Conservation (phyloP, 257 asterid species). For the Nicotiana obtusifolia region DNA sequence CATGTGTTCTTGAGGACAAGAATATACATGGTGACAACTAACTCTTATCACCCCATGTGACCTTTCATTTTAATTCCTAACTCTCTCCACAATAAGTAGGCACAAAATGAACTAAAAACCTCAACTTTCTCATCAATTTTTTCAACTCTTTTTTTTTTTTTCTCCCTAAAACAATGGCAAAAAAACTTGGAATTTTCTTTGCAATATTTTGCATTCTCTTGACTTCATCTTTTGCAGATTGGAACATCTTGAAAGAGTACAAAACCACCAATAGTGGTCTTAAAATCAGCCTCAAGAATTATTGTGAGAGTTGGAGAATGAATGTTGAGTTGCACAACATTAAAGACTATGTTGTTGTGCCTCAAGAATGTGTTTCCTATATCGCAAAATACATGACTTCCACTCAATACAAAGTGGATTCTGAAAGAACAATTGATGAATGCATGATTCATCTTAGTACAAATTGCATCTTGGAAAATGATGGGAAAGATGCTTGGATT, state of each 20-base stretch:
- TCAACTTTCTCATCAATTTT: neutral
- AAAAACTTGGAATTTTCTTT: slow-evolving; percentile 19
- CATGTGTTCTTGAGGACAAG: slow-evolving; percentile 9
- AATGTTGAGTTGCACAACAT: slow-evolving; percentile 70
- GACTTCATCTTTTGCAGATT: slow-evolving; percentile 39
- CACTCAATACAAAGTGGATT: slow-evolving; percentile 65
- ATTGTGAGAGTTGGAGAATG: slow-evolving; percentile 77
- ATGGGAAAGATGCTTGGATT: slow-evolving; percentile 62
- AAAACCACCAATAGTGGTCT: slow-evolving; percentile 24
- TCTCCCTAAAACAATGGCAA: slow-evolving; percentile 27
- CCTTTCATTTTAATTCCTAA: neutral
- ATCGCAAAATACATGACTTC: slow-evolving; percentile 66
- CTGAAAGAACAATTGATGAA: slow-evolving; percentile 50
- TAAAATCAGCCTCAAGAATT: slow-evolving; percentile 57
- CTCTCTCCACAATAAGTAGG: neutral
- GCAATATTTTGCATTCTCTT: slow-evolving; percentile 20
- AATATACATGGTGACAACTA: slow-evolving; percentile 21
- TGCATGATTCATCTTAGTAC: slow-evolving; percentile 41
- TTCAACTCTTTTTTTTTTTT: neutral
- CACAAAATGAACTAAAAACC: slow-evolving; percentile 9
- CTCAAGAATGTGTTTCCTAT: slow-evolving; percentile 56
- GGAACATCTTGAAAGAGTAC: slow-evolving; percentile 56
- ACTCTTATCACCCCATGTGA: slow-evolving; percentile 30
- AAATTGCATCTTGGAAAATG: slow-evolving; percentile 44
- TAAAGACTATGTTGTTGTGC: slow-evolving; percentile 47